Evolutionary conservation across 1,284 basidiomycete genomes (phyloP).

Genomic region (Pascua sp.): DNA sequence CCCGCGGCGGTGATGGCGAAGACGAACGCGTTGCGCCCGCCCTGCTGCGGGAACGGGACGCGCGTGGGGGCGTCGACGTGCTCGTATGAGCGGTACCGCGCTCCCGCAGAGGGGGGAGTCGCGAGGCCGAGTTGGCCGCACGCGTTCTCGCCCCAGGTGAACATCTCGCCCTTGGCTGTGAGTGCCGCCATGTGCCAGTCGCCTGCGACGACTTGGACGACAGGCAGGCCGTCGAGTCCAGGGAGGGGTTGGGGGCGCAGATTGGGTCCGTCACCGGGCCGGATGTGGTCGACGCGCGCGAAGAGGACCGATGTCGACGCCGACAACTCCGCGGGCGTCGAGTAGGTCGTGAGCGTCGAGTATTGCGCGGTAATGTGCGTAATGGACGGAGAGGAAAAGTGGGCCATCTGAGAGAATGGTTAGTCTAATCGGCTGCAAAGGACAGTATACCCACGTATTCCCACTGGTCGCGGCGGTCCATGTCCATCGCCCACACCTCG

Average conservation of each 20-base stretch:
- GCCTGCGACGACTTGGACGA: constrained; percentile 80
- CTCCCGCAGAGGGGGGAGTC: neutral
- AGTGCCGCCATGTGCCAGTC: constrained; percentile 87
- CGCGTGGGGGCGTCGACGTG: constrained; percentile 55
- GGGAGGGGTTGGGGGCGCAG: constrained; percentile 60
- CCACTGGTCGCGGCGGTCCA: constrained; percentile 1
- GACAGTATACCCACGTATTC: constrained; percentile 58
- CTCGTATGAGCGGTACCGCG: neutral
- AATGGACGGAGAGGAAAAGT: constrained; percentile 41
- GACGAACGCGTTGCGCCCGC: constrained; percentile 59
- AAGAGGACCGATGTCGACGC: constrained; percentile 38
- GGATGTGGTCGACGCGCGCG: constrained; percentile 35
- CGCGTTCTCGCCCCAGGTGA: constrained; percentile 79
- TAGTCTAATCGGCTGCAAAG: neutral
- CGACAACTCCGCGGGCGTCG: constrained; percentile 61
- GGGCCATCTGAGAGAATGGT: constrained; percentile 26
- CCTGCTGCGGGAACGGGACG: constrained; percentile 57
- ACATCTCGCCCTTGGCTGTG: constrained; percentile 68
- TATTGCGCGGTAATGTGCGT: constrained; percentile 79
- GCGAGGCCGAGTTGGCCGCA: constrained; percentile 75
- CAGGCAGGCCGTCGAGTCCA: constrained; percentile 63
- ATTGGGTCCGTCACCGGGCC: constrained; percentile 1
- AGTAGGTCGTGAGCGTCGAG: constrained; percentile 73
- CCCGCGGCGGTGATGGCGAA: constrained; percentile 73
- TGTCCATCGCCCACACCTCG: constrained; percentile 38